Percentiles rank a stretch among this genome's conserved stretches.
Conservation (phyloP, 2,329 filamentous ascomycete species). For the Fusarium armeniacum region DNA sequence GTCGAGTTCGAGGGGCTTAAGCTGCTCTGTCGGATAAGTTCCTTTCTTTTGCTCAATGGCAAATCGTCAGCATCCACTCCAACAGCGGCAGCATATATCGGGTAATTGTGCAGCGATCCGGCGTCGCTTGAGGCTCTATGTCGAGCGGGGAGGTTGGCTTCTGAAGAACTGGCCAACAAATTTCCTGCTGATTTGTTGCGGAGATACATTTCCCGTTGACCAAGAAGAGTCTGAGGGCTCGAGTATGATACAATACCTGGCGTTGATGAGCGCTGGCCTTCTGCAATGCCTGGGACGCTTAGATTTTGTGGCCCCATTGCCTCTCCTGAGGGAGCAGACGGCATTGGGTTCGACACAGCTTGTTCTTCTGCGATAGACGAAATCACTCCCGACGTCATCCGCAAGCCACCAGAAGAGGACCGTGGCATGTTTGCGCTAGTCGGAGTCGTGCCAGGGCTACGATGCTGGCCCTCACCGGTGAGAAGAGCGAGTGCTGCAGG, state of each 20-base stretch:
- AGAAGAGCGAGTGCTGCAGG: constrained; percentile 47
- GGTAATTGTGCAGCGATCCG: constrained; percentile 58
- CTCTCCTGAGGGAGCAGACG: constrained; percentile 40
- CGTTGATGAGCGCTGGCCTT: constrained; percentile 52
- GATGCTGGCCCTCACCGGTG: constrained; percentile 43
- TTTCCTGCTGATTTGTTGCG: constrained; percentile 65
- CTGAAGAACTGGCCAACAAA: constrained; percentile 50
- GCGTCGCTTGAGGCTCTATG: constrained; percentile 58
- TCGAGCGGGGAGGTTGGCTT: constrained; percentile 48
- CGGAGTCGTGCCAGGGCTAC: constrained; percentile 45
- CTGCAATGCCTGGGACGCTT: constrained; percentile 44
- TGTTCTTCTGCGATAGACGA: constrained; percentile 63
- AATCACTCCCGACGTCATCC: constrained; percentile 51
- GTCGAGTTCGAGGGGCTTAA: constrained; percentile 52
- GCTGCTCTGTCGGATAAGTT: constrained; percentile 70
- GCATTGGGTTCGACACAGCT: constrained; percentile 21
- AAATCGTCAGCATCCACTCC: constrained; percentile 73
- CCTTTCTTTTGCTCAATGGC: constrained; percentile 76
- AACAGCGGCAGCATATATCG: constrained; percentile 50
- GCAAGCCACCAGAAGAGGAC: constrained; percentile 42
- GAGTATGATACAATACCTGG: constrained; percentile 65
- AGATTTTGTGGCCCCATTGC: constrained; percentile 21
- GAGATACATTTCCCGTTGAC: constrained; percentile 68
- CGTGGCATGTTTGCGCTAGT: constrained; percentile 39
- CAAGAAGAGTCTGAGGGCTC: constrained; percentile 69